phyloP scores from a whole-genome alignment of 2,329 filamentous ascomycete genomes.

The Trichophyton verrucosum region DNA sequence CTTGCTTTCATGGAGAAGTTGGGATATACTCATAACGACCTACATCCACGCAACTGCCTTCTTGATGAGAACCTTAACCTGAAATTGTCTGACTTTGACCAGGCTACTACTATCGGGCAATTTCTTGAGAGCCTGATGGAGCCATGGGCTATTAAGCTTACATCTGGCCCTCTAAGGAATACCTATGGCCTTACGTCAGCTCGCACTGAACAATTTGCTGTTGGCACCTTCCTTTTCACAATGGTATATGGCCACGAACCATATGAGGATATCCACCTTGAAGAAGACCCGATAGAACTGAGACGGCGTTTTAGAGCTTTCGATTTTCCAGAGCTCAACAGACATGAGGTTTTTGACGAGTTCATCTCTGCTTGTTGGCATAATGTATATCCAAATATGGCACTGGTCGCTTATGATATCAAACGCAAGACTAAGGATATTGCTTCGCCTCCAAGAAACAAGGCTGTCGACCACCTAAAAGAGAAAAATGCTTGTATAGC shows the following conservation, averaged over 20 bases:
- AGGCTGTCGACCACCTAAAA: conserved; percentile 4
- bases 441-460: conserved; percentile 6
- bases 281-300: conserved; percentile 4
- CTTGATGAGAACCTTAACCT: conserved; percentile 11
- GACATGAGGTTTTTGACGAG: conserved; percentile 12
- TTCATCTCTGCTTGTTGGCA: conserved; percentile 15
- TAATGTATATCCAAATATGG: conserved; percentile 16
- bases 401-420: conserved; percentile 14
- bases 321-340: conserved; percentile 15
- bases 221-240: conserved; percentile 15
- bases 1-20: conserved; percentile 15
- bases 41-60: conserved; percentile 11
- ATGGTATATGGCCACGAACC: conserved; percentile 16
- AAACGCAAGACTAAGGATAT: conserved; percentile 14
- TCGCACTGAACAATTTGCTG: conserved; percentile 15
- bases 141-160: conserved; percentile 12
- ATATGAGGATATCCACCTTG: conserved; percentile 8
- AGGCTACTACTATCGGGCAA: conserved; percentile 14
- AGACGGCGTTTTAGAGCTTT: conserved; percentile 12
- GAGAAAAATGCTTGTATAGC: conserved; percentile 5
- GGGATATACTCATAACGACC: conserved; percentile 13
- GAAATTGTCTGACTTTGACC: conserved; percentile 12
- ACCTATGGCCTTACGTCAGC: conserved; percentile 15
- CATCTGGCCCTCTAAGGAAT: conserved; percentile 12
- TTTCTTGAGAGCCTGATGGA: conserved; percentile 11